Evolutionary conservation across 2,329 filamentous ascomycete species (phyloP), one percentile per base, ranked within the genome.

Genomic region (Onygena corvina): DNA sequence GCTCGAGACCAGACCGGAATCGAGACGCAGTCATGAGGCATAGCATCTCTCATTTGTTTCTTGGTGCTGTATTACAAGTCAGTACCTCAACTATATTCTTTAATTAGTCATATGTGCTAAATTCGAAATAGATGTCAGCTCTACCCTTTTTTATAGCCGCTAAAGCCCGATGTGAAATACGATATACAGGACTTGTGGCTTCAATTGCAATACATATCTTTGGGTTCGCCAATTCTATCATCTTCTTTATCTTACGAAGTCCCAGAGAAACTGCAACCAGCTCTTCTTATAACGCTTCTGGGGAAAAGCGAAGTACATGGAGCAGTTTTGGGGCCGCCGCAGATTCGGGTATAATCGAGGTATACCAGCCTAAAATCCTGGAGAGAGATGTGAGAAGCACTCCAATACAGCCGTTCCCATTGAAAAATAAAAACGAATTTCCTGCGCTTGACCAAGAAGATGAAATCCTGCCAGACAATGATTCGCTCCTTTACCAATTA

Each of bases 161-260:
- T 8, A 49, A 46, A 21, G 48, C 52, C 25, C 40, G 21, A 23
- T 40, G 11, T 14, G 25, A 31, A 23, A 23, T 48, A 9, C 30
- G 49, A n/a, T 45, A 51, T 21, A 50, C 53, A 6, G 49, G 49
- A 4, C 56, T 56, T 50, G 57, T 59, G 48, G 57, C 56, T 25
- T 52, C 53, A 9, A 52, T 60, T 20, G 52, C 52, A 8, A 50
- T 60, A 40, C 58, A 60, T 44, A 35, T 59, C 16, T 58, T 56
- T 21, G 59, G 59, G 7, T 51, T 61, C 14, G 40, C 57, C 7
- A 49, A 55, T 33, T 53, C 49, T 12, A 42, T 59, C 11, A 47
- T 61, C 5, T 57, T 61, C 16, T 50, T 61, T 14, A 34, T 59
- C 6, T 49, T 61, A 38, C 57, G 59, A 16, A 54, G 56, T 25